Base-by-base conservation (phyloP, 106 monocot species). In the Allium sativum region DNA sequence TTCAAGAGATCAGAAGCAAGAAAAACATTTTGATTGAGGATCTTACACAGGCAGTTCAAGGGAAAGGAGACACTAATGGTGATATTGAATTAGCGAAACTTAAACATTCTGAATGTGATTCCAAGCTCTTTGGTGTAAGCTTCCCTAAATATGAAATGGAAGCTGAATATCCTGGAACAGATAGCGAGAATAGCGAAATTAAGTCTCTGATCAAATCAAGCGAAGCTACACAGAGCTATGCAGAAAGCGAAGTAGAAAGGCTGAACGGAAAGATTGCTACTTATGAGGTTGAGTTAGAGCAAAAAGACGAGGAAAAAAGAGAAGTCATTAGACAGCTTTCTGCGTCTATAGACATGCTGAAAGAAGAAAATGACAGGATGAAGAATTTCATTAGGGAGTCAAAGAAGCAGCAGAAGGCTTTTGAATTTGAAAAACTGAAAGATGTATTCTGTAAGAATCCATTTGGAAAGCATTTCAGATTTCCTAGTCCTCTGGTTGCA, bases 261-360 rank as follows among this genome's bases (percentile, higher is more conserved):
- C 64, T 78, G 6, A 41, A 70, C 50, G 51, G 66, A 68, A 69
- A 85, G 67, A 87, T 69, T 16, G 21, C n/a, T 3, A 59, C 44
- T 2, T 58, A 77, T 2, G 66, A 54, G 22, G 67, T 43, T 18
- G 75, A 81, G 55, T 57, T 89, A 19, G 70, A 41, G 7, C 52
- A 10, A 55, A 94, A 93, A 63, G 85, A 93, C 61, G 93, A 93
- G 61, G 80, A 93, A 76, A 89, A 84, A 65, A 85, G 93, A 66
- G 80, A 93, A 56, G 85, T 81, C 9, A 85, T 89, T 44, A 78
- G 93, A 45, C 83, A 94, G 53, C 78, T 94, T 16, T 76, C 76
- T 11, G 48, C 72, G 46, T 55, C 82, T 8, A 50, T 89, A 40
- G 52, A 76, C 42, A 45, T 94, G 18, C 16, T 89, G 44, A 76